Evolutionary conservation across 176 grass and related monocot genomes (phyloP).

Genomic region (Eragrostis curvula): DNA sequence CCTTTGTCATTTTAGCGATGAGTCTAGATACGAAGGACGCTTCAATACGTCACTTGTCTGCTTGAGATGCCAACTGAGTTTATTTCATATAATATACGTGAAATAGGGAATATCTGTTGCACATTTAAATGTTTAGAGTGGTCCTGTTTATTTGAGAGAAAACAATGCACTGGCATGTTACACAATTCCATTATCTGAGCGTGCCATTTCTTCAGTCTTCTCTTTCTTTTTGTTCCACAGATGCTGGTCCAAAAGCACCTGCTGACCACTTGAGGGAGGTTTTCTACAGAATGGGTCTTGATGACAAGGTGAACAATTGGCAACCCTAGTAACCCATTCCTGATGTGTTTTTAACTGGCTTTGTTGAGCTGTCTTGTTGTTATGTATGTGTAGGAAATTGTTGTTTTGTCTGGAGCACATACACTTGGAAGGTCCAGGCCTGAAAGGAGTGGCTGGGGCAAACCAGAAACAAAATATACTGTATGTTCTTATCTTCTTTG

Average conservation of each 20-base stretch:
- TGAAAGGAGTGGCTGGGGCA: conserved; percentile 97
- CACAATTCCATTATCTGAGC: background rate
- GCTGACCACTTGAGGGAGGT: conserved; percentile 87
- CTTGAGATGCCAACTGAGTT: background rate
- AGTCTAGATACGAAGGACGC: background rate
- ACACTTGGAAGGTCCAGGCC: conserved; percentile 91
- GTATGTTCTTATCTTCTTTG: conserved; percentile 61
- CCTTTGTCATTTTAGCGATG: background rate
- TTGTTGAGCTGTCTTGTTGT: conserved; percentile 39
- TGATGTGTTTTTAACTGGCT: background rate
- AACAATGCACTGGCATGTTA: conserved; percentile 16
- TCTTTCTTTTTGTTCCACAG: conserved; percentile 39
- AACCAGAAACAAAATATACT: conserved; percentile 96
- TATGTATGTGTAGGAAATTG: conserved; percentile 81
- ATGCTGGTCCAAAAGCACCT: conserved; percentile 85
- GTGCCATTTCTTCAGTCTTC: conserved; percentile 17
- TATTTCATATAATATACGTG: conserved; percentile 21
- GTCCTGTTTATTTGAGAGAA: conserved; percentile 3
- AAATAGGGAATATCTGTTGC: conserved; percentile 1
- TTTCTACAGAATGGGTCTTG: conserved; percentile 97
- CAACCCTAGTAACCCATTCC: background rate
- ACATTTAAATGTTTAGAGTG: background rate
- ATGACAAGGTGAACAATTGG: conserved; percentile 77
- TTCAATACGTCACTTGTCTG: background rate
- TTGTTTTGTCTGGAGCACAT: conserved; percentile 96